These are phyloP conservation scores for Aspergillus pseudoglaucus DNA, from an alignment of 2,329 filamentous ascomycete species.

Conservation along the genomic window DNA sequence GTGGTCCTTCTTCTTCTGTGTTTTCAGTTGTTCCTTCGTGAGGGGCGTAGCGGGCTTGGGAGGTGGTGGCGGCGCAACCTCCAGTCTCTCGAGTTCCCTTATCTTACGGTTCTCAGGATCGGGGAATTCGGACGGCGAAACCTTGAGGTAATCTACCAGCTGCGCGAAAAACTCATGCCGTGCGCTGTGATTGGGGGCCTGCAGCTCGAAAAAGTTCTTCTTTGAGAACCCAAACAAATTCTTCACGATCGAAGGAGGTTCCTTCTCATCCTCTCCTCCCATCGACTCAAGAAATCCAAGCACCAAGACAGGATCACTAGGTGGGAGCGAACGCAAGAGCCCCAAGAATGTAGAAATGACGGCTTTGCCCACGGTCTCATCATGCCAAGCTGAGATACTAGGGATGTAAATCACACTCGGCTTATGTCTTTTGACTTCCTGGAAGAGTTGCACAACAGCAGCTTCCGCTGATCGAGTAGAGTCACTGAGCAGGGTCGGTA, in stretches of 20 bases:
- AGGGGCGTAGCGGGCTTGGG: slow-evolving; percentile 54
- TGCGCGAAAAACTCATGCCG: slow-evolving; percentile 75
- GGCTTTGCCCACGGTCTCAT: slow-evolving; percentile 57
- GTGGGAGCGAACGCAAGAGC: slow-evolving; percentile 73
- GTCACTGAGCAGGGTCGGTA: slow-evolving; percentile 80
- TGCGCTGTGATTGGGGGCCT: slow-evolving; percentile 54
- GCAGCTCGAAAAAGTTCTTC: slow-evolving; percentile 67
- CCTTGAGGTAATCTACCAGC: slow-evolving; percentile 69
- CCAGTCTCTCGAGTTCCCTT: slow-evolving; percentile 69
- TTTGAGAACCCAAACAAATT: slow-evolving; percentile 81
- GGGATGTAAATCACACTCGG: slow-evolving; percentile 95
- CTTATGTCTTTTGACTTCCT: slow-evolving; percentile 88
- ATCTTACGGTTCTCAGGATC: slow-evolving; percentile 81
- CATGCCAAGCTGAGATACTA: slow-evolving; percentile 76
- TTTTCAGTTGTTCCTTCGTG: slow-evolving; percentile 73
- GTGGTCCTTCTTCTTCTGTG: slow-evolving; percentile 73
- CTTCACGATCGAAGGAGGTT: slow-evolving; percentile 49
- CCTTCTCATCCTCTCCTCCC: slow-evolving; percentile 53
- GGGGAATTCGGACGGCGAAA: slow-evolving; percentile 77
- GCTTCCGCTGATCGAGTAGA: slow-evolving; percentile 74
- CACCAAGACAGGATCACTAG: slow-evolving; percentile 82
- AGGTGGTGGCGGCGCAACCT: slow-evolving; percentile 66
- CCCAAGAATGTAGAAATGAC: slow-evolving; percentile 75
- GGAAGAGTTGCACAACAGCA: slow-evolving; percentile 82
- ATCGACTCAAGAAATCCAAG: slow-evolving; percentile 75